phyloP scores from a whole-genome alignment of 1,139 yeast species.

The Sugiyamaella pinicola region DNA sequence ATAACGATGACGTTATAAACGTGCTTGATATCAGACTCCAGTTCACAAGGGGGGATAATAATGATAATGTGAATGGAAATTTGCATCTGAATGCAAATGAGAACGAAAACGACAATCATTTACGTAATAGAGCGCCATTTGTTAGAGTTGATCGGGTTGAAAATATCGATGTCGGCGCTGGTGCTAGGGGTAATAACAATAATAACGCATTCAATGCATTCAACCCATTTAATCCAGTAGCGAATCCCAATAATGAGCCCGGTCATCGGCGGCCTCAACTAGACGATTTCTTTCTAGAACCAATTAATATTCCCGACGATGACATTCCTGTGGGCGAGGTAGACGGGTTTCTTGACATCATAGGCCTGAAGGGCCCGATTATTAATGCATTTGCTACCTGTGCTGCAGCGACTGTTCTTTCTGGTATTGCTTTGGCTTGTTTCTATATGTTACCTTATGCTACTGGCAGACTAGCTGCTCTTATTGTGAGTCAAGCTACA shows the following conservation, averaged over 20 bases:
- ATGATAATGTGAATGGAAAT: not conserved
- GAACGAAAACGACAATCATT: not conserved
- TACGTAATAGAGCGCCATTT: not conserved
- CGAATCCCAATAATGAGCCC: not conserved
- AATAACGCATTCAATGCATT: not conserved
- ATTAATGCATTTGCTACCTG: constrained; percentile 29
- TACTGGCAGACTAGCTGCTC: constrained; percentile 31
- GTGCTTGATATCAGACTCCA: not conserved
- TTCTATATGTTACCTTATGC: constrained; percentile 37
- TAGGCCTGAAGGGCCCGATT: constrained; percentile 41
- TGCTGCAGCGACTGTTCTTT: constrained; percentile 29
- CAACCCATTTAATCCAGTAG: not conserved
- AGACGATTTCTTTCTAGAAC: constrained; percentile 10
- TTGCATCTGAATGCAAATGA: not conserved
- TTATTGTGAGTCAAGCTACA: constrained; percentile 16
- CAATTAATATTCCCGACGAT: constrained; percentile 23
- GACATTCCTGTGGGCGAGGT: constrained; percentile 32
- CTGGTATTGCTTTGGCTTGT: constrained; percentile 24
- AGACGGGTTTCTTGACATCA: constrained; percentile 39
- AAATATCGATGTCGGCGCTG: too few relatives aligned
- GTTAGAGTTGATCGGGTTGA: too few relatives aligned
- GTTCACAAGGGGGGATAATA: not conserved
- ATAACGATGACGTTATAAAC: not conserved
- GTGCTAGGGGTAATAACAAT: not conserved
- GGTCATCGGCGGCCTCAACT: not conserved